These are phyloP conservation scores for Fusarium marasasianum DNA, from an alignment of 2,329 filamentous ascomycete species.

Conservation along the genomic window DNA sequence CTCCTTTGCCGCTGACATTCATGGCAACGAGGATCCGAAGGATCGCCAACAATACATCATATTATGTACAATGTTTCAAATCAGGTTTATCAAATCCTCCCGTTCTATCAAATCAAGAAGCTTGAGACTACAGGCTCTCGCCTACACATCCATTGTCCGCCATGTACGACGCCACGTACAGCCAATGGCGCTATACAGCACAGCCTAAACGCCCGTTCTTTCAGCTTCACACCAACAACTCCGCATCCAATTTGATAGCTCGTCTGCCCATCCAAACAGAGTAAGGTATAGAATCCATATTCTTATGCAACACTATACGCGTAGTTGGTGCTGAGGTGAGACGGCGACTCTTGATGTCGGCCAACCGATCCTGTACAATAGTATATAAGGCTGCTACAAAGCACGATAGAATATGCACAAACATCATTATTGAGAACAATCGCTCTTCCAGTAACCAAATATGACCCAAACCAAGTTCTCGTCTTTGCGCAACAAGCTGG, in stretches of 20 bases:
- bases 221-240: not conserved
- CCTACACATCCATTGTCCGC: not conserved
- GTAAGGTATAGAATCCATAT: not conserved
- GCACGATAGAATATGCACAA: not conserved
- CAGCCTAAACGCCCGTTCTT: not conserved
- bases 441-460: not conserved
- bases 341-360: not conserved
- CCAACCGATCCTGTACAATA: not conserved
- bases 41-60: not conserved
- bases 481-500: slow-evolving; percentile 29
- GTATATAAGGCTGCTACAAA: slow-evolving; percentile 5
- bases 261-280: not conserved
- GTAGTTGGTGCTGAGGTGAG: slow-evolving; percentile 3
- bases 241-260: not conserved
- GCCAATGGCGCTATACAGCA: not conserved
- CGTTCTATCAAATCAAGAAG: not conserved
- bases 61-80: not conserved
- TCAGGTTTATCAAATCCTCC: not conserved
- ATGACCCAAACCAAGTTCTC: slow-evolving; percentile 33
- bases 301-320: not conserved
- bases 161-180: not conserved
- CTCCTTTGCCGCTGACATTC: not conserved
- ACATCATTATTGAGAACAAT: not conserved
- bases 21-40: not conserved
- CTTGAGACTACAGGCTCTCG: not conserved